These are phyloP conservation scores for Tephrocybe sp. DNA, from an alignment of 768 basidiomycete species.

Conservation along the genomic window DNA sequence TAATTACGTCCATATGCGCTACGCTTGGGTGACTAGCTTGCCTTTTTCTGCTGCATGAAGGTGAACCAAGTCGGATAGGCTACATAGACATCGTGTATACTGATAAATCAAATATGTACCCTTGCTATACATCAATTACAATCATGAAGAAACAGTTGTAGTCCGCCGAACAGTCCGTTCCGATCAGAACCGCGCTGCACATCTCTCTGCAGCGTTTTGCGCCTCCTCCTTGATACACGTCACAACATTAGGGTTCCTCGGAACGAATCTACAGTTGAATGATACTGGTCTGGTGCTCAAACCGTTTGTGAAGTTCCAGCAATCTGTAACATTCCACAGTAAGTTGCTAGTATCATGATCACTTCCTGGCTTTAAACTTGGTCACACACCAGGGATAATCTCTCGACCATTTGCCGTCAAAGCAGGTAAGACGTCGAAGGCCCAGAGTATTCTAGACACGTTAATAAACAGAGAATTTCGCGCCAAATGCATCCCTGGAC, in stretches of 20 bases:
- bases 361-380: not conserved
- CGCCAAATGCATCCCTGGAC: conserved; percentile 37
- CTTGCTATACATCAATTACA: too few species aligned
- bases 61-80: not conserved
- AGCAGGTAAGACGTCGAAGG: conserved; percentile 29
- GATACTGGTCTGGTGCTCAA: conserved; percentile 32
- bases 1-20: not conserved
- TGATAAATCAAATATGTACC: too few species aligned
- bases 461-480: conserved; percentile 34
- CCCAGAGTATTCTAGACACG: conserved; percentile 35
- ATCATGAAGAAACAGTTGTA: too few species aligned
- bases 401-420: conserved; percentile 4
- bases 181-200: too few species aligned
- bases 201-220: conserved; percentile 16
- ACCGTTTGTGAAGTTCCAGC: conserved; percentile 30
- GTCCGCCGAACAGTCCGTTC: too few species aligned
- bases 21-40: not conserved
- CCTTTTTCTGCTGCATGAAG: not conserved
- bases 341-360: too few species aligned
- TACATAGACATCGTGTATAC: not conserved
- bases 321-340: too few species aligned
- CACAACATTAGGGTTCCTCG: conserved; percentile 21
- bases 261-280: conserved; percentile 30
- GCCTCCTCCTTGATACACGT: conserved; percentile 25
- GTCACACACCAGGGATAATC: conserved; percentile 6